Percentiles rank a stretch among this genome's conserved stretches.
Evolutionary conservation across 371 early-diverging fungal species (phyloP).

Genomic region (Nematocida sp.): DNA sequence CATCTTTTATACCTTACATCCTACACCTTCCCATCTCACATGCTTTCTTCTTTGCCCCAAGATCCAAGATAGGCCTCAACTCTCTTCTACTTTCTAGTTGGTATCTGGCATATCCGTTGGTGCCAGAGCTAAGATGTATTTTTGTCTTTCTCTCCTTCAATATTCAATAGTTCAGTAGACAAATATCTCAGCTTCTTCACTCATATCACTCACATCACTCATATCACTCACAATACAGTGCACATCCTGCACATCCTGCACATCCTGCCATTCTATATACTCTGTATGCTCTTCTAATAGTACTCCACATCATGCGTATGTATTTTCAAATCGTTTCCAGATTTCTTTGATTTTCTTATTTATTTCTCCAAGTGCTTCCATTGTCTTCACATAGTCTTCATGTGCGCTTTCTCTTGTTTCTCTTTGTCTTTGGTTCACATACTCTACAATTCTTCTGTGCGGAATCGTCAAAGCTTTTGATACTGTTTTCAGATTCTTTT

Average conservation of each 20-base stretch:
- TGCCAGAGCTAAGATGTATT: no score
- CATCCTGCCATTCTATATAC: not conserved
- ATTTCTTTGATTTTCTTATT: constrained; percentile 39
- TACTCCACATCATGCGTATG: not conserved
- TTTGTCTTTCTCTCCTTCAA: no score
- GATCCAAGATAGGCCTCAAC: no score
- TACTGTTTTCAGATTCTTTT: constrained; percentile 54
- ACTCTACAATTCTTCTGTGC: constrained; percentile 52
- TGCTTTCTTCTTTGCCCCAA: no score
- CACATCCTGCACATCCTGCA: not conserved
- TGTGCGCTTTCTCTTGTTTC: constrained; percentile 46
- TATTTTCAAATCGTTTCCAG: constrained; percentile 42
- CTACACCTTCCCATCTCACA: no score
- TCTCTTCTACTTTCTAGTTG: no score
- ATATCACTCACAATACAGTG: no score
- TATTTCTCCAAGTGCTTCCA: constrained; percentile 26
- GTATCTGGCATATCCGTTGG: no score
- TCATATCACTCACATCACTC: no score
- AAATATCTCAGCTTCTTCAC: no score
- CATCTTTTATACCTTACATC: no score
- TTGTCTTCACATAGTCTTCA: constrained; percentile 36
- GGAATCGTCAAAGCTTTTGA: constrained; percentile 55
- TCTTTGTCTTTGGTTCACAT: constrained; percentile 47
- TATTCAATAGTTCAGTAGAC: no score
- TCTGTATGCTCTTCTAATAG: not conserved